Conservation (phyloP, 108 stramenopile genomes). For the Asterionellopsis glacialis region DNA sequence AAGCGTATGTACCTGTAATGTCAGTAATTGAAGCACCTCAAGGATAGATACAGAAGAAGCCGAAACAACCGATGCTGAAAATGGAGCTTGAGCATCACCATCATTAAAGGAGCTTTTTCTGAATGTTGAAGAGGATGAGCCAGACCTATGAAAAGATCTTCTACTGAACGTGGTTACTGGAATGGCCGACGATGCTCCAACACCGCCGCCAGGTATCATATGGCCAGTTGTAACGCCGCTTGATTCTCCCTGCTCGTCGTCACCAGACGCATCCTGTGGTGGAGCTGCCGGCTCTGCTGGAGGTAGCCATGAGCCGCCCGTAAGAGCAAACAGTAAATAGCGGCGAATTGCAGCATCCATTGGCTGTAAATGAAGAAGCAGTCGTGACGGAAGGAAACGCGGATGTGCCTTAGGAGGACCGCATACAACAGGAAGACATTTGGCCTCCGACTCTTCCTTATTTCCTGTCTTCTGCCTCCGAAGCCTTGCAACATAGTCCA, state of each 20-base stretch:
- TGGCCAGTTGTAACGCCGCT: slow-evolving; percentile 5
- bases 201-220: slow-evolving; percentile 10
- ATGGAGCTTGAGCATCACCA: slow-evolving; percentile 23
- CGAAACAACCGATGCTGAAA: slow-evolving; percentile 70
- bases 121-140: slow-evolving; percentile 18
- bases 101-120: slow-evolving; percentile 35
- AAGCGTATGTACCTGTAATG: slow-evolving; percentile 85
- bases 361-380: slow-evolving; percentile 70
- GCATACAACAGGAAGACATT: slow-evolving; percentile 72
- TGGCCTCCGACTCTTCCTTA: slow-evolving; percentile 18
- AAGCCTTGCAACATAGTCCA: slow-evolving; percentile 81
- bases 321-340: slow-evolving; percentile 76
- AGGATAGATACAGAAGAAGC: slow-evolving; percentile 80
- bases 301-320: slow-evolving; percentile 80
- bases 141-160: slow-evolving; percentile 4
- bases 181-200: slow-evolving; percentile 16
- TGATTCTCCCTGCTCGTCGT: slow-evolving; percentile 29
- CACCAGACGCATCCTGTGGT: slow-evolving; percentile 5
- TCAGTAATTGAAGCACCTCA: slow-evolving; percentile 82
- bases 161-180: slow-evolving; percentile 22
- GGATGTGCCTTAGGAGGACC: slow-evolving; percentile 80
- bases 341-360: slow-evolving; percentile 87
- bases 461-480: slow-evolving; percentile 57
- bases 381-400: slow-evolving; percentile 71
- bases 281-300: slow-evolving; percentile 55